Evolutionary conservation across 2,329 filamentous ascomycete genomes (phyloP).

Genomic region (Monosporascus ibericus): DNA sequence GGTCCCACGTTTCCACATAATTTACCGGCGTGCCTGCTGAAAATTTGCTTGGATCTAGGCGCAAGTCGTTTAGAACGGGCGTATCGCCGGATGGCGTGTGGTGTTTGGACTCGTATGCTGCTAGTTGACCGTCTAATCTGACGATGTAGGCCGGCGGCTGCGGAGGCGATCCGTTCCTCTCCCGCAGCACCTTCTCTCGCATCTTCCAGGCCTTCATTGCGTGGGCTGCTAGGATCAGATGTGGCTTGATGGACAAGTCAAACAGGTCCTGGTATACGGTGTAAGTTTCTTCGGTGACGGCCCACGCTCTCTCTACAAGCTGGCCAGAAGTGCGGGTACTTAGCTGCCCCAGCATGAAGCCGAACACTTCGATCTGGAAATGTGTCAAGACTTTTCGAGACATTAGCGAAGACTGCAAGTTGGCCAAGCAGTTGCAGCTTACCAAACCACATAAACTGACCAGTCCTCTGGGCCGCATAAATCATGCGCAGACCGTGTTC

Average conservation of each 20-base stretch:
- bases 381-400: conserved; percentile 28
- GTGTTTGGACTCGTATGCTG: conserved; percentile 30
- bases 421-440: conserved; percentile 20
- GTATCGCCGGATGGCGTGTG: conserved; percentile 17
- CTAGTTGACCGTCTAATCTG: conserved; percentile 37
- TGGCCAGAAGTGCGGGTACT: conserved; percentile 40
- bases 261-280: conserved; percentile 43
- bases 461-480: conserved; percentile 33
- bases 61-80: conserved; percentile 1
- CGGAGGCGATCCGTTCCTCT: conserved; percentile 29
- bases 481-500: conserved; percentile 43
- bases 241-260: conserved; percentile 39
- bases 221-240: conserved; percentile 39
- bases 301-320: conserved; percentile 50
- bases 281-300: conserved; percentile 40
- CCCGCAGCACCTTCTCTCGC: conserved; percentile 37
- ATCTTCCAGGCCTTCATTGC: conserved; percentile 47
- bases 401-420: conserved; percentile 4
- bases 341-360: conserved; percentile 49
- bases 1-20: conserved; percentile 22
- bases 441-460: conserved; percentile 49
- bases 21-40: conserved; percentile 3
- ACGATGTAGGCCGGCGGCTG: conserved; percentile 40
- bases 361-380: conserved; percentile 51
- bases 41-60: background rate